Evolutionary conservation across 208 protist genomes (phyloP).

Genomic region (Kentomonas sorsogonicus): DNA sequence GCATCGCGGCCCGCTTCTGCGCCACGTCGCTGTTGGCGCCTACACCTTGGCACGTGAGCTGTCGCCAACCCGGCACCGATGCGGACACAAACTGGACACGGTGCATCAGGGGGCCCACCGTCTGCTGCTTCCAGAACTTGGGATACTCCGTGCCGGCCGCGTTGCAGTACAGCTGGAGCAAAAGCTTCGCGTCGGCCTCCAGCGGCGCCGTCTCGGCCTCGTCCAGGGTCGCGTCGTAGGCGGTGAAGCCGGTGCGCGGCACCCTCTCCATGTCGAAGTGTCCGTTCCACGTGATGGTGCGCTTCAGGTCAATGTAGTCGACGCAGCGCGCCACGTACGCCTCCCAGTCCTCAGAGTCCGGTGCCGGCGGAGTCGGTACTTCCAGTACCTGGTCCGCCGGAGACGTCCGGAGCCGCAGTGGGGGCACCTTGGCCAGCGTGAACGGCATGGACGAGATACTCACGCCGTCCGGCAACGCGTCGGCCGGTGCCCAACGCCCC

Average conservation of each 20-base stretch:
- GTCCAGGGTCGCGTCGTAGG: constrained; percentile 55
- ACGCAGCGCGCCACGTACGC: constrained; percentile 60
- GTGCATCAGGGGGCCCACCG: constrained; percentile 38
- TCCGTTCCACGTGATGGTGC: constrained; percentile 32
- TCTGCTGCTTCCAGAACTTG: constrained; percentile 30
- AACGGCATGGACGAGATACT: constrained; percentile 1
- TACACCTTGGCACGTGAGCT: constrained; percentile 56
- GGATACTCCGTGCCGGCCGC: constrained; percentile 18
- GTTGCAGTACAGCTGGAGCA: constrained; percentile 47
- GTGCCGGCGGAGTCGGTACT: not conserved
- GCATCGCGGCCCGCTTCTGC: constrained; percentile 68
- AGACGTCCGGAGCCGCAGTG: constrained; percentile 9
- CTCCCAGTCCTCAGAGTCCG: constrained; percentile 30
- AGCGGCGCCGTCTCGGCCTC: constrained; percentile 49
- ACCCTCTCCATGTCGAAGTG: constrained; percentile 56
- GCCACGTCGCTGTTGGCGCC: constrained; percentile 46
- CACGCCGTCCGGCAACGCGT: constrained; percentile 16
- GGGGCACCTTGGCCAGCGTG: constrained; percentile 1
- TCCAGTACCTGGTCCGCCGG: not conserved
- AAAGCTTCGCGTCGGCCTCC: constrained; percentile 29
- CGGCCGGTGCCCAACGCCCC: constrained; percentile 38
- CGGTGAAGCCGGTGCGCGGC: constrained; percentile 53
- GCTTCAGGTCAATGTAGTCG: constrained; percentile 44
- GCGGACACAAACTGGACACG: constrained; percentile 55
- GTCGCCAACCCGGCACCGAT: constrained; percentile 55